phyloP scores from a whole-genome alignment of 306 rosid species.

The Pterocarpus macrocarpus region DNA sequence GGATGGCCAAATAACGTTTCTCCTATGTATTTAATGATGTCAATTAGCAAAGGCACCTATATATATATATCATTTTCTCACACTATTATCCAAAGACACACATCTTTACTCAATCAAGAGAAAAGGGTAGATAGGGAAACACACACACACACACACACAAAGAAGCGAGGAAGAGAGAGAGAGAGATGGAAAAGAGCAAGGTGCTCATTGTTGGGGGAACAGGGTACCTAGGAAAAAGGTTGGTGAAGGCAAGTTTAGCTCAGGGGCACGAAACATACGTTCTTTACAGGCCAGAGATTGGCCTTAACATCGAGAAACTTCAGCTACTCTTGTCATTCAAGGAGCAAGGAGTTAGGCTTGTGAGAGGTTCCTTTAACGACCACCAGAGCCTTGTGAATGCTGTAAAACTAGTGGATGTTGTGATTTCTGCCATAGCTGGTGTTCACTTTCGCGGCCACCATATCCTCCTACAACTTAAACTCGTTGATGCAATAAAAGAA shows the following conservation, averaged over 20 bases:
- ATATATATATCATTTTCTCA: too few species aligned
- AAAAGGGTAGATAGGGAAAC: too few species aligned
- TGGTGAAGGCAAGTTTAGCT: constrained; percentile 71
- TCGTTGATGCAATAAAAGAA: constrained; percentile 67
- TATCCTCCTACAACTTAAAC: neutral
- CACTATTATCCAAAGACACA: too few species aligned
- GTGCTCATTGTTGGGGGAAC: constrained; percentile 80
- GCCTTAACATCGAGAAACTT: constrained; percentile 74
- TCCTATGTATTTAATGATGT: too few species aligned
- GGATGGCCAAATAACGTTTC: too few species aligned
- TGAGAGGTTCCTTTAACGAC: constrained; percentile 61
- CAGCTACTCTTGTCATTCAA: constrained; percentile 72
- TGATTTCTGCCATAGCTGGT: constrained; percentile 73
- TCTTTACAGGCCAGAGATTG: constrained; percentile 70
- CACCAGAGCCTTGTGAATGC: constrained; percentile 68
- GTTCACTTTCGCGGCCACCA: constrained; percentile 72
- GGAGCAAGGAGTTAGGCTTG: constrained; percentile 64
- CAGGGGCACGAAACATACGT: constrained; percentile 69
- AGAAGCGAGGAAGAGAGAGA: neutral
- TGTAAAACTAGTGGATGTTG: constrained; percentile 72
- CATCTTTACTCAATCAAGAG: too few species aligned
- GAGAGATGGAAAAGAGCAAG: constrained; percentile 57
- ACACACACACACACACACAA: too few species aligned
- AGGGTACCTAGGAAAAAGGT: constrained; percentile 79
- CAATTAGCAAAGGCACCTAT: too few species aligned